Conservation (phyloP, 116 monocot species). For the Zostera marina region DNA sequence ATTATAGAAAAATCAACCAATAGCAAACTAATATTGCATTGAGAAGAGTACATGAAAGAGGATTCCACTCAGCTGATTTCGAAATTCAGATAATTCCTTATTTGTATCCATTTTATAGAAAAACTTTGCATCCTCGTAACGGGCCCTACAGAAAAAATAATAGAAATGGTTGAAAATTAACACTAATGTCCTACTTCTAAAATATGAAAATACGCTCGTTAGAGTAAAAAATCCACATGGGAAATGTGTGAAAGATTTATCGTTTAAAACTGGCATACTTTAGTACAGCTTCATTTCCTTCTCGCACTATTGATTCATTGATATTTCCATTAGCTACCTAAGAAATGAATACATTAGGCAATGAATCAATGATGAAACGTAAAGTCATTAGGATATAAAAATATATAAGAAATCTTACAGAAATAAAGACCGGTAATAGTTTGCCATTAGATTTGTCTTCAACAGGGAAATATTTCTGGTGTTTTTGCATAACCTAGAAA, state of each 20-base stretch:
- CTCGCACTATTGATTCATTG: slow-evolving; percentile 47
- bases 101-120: slow-evolving; percentile 78
- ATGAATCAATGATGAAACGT: background rate
- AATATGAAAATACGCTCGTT: background rate
- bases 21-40: background rate
- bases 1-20: background rate
- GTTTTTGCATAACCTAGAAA: slow-evolving; percentile 92
- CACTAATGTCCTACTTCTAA: too few species aligned
- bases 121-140: slow-evolving; percentile 95
- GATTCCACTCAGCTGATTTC: slow-evolving; percentile 55
- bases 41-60: slow-evolving; percentile 80
- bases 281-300: slow-evolving; percentile 96
- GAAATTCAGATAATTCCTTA: slow-evolving; percentile 70
- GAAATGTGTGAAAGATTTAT: background rate
- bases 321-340: slow-evolving; percentile 87
- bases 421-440: slow-evolving; percentile 66
- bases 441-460: slow-evolving; percentile 34
- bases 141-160: slow-evolving; percentile 42
- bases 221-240: background rate
- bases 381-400: background rate
- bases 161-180: background rate
- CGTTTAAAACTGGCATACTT: slow-evolving; percentile 24
- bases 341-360: background rate
- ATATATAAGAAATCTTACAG: slow-evolving; percentile 41
- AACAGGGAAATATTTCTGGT: slow-evolving; percentile 85